Conservation (phyloP, 257 asterid genomes). For the Jacaranda copaia region DNA sequence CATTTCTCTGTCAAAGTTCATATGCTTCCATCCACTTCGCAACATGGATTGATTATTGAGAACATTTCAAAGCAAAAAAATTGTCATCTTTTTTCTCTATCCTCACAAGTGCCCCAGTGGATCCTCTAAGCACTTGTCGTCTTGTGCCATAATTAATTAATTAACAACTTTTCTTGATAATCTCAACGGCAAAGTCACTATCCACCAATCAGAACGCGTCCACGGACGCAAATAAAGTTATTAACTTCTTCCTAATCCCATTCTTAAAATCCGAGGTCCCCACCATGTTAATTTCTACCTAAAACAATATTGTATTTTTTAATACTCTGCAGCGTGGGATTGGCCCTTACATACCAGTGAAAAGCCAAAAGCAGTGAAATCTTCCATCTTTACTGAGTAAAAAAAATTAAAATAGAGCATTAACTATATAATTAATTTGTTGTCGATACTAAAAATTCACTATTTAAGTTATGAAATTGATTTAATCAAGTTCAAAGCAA, state of each 20-base stretch:
- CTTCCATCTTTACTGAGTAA: too few relatives aligned
- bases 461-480: too few relatives aligned
- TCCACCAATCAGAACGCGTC: slow-evolving; percentile 50
- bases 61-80: slow-evolving; percentile 39
- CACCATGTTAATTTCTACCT: slow-evolving; percentile 46
- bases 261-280: slow-evolving; percentile 59
- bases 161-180: slow-evolving; percentile 48
- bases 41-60: slow-evolving; percentile 29
- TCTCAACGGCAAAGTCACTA: slow-evolving; percentile 45
- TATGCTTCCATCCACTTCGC: background rate
- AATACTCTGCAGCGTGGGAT: background rate
- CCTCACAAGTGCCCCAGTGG: slow-evolving; percentile 27
- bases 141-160: slow-evolving; percentile 38
- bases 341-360: background rate
- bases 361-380: slow-evolving; percentile 27
- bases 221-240: slow-evolving; percentile 54
- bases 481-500: too few relatives aligned
- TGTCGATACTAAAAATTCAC: too few relatives aligned
- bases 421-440: too few relatives aligned
- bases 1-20: background rate
- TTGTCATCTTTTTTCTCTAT: slow-evolving; percentile 16
- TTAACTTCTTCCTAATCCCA: slow-evolving; percentile 45
- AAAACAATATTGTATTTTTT: slow-evolving; percentile 35
- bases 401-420: too few relatives aligned
- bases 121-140: slow-evolving; percentile 31